Evolutionary conservation across 129 eudicot species (phyloP).

Genomic region (Helichrysum umbraculigerum): DNA sequence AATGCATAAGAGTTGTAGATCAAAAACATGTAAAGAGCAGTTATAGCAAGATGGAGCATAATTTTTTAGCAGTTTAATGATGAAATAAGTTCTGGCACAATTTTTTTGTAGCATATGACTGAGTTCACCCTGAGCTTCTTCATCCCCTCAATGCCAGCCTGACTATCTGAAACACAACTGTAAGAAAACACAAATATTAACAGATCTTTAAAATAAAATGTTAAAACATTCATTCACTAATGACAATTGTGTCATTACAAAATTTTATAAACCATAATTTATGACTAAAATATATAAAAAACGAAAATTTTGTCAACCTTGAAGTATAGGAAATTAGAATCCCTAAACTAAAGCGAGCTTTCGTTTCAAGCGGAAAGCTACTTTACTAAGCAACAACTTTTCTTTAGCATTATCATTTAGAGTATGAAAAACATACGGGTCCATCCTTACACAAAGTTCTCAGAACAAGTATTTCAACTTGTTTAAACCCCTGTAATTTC

Average conservation of each 20-base stretch:
- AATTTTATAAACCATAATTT: no score
- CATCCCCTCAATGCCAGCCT: slow-evolving; percentile 45
- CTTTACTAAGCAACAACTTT: no score
- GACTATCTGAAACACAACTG: slow-evolving; percentile 58
- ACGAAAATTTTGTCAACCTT: background rate
- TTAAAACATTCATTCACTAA: background rate
- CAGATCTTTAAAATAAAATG: background rate
- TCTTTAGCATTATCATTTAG: background rate
- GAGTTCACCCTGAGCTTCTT: slow-evolving; percentile 3
- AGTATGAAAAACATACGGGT: background rate
- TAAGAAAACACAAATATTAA: slow-evolving; percentile 3
- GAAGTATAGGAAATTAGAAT: background rate
- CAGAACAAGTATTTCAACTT: background rate
- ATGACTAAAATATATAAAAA: no score
- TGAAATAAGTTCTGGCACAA: slow-evolving; percentile 2
- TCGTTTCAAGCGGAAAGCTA: background rate
- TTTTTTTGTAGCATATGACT: slow-evolving; percentile 18
- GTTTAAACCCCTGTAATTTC: background rate
- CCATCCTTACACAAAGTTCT: background rate
- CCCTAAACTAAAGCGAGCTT: background rate
- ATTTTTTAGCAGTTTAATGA: slow-evolving; percentile 17
- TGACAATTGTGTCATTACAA: no score
- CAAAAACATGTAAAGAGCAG: slow-evolving; percentile 2
- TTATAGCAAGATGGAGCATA: slow-evolving; percentile 7
- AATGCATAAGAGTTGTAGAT: background rate